These are phyloP conservation scores for Aspergillus vadensis DNA, from an alignment of 2,329 filamentous ascomycete species.

Conservation along the genomic window DNA sequence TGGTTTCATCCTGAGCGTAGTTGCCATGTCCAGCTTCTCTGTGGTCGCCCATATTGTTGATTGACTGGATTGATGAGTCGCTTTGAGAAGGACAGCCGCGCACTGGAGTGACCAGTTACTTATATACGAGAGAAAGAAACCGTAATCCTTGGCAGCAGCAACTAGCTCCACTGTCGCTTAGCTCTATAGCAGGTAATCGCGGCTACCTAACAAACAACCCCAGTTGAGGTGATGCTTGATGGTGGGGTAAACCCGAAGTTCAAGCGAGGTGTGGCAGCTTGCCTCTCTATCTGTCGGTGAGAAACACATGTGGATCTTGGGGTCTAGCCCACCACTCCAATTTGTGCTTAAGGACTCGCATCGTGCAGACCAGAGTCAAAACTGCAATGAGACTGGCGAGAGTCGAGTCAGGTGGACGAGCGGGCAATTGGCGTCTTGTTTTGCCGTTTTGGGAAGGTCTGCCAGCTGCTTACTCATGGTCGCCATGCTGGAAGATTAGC, in stretches of 20 bases:
- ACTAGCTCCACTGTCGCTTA: not conserved
- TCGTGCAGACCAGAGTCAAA: not conserved
- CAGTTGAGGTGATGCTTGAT: not conserved
- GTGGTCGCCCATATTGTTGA: not conserved
- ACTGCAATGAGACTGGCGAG: not conserved
- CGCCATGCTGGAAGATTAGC: not conserved
- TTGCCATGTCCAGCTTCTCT: constrained; percentile 9
- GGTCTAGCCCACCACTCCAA: not conserved
- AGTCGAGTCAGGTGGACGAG: not conserved
- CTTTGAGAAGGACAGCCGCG: not conserved
- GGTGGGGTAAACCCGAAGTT: constrained; percentile 6
- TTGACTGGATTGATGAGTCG: not conserved
- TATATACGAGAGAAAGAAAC: not conserved
- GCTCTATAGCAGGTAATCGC: not conserved
- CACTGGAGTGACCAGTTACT: not conserved
- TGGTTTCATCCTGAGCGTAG: constrained; percentile 3
- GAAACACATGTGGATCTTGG: not conserved
- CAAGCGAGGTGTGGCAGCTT: not conserved
- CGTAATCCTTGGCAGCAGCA: not conserved
- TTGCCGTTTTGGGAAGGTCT: not conserved
- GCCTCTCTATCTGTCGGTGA: constrained; percentile 4
- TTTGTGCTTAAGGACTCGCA: not conserved
- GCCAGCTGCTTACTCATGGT: not conserved
- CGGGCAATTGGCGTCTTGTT: not conserved
- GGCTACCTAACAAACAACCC: not conserved